Evolutionary conservation across 1,284 basidiomycete genomes (phyloP), one percentile per base, ranked within the genome.

Genomic region (Rhodotorula sp.): DNA sequence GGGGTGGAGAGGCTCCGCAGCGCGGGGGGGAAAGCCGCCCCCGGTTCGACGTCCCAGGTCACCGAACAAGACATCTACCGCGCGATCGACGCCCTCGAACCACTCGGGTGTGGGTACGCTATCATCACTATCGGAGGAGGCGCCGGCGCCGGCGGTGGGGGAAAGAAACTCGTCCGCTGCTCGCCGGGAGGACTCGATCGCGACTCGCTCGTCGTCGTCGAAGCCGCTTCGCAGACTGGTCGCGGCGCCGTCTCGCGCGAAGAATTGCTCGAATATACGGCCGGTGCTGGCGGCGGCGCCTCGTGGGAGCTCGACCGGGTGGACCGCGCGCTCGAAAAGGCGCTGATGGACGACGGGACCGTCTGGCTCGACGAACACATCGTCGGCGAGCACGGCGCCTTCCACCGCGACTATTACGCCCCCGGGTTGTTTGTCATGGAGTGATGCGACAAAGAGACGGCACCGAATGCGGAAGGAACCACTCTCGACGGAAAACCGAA

Each of bases 301-400:
- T 23, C 14, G 38, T 98, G 95, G 95, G 86, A 86, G 0, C 80
- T 84, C 52, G 89, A 91, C 26, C 84, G 95, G 43, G 89, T 92
- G 1, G 84, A 85, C 52, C 86, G 88, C 7, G 93, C 90, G 3
- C 81, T 99, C 77, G 89, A 93, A 73, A 93, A 95, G 76, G 94
- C 95, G 87, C 85, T 93, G 19, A 84, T 93, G 76, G 84, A 90
- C 48, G 94, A 98, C 76, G 95, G 94, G 0, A 84, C 97, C 56
- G 93, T 93, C 66, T 99, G 95, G 95, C 80, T 98, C 48, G 95
- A 99, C 79, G 89, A 91, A 55, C 92, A 94, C 80, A 90, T 90
- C 14, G 54, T 55, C 54, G 54, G 54, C 23, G 16, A n/a, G 14
- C 54, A 55, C 28, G 86, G 87, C 73, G 15, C 49, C 2, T 45